These are phyloP conservation scores for Pyrus hybrid DNA, from an alignment of 331 rosid genomes.

Conservation along the genomic window DNA sequence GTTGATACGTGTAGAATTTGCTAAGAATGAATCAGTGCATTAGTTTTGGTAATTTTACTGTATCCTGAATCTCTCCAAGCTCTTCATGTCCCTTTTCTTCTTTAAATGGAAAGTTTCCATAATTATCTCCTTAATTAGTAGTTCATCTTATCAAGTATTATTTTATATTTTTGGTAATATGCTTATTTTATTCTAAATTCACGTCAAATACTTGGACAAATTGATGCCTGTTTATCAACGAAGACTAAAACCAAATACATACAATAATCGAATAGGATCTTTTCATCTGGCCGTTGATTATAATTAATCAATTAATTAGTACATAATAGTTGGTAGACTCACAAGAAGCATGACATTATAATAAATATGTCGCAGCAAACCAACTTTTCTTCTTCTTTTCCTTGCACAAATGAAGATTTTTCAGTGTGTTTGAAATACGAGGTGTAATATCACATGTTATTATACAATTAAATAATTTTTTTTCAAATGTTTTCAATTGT, in stretches of 20 bases:
- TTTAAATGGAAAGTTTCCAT: constrained; percentile 24
- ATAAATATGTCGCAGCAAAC: neutral
- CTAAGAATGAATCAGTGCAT: constrained; percentile 16
- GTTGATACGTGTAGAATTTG: constrained; percentile 29
- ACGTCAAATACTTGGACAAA: neutral
- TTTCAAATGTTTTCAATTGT: too few species aligned
- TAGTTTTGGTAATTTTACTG: constrained; percentile 14
- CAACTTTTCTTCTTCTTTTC: too few species aligned
- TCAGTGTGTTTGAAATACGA: too few species aligned
- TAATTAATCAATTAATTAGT: neutral
- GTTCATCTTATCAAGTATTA: neutral
- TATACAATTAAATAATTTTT: too few species aligned
- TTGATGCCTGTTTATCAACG: neutral
- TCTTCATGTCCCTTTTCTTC: constrained; percentile 1
- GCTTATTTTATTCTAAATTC: neutral
- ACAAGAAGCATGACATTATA: constrained; percentile 4
- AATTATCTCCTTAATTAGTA: neutral
- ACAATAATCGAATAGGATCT: neutral
- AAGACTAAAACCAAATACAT: neutral
- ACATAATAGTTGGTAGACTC: neutral
- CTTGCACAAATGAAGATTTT: neutral
- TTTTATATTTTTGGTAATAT: neutral
- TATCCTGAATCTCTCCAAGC: constrained; percentile 8
- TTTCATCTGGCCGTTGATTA: too few species aligned
- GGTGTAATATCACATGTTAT: too few species aligned